Evolutionary conservation across 2,329 filamentous ascomycete species (phyloP).

Genomic region (Clarireedia homoeocarpa): DNA sequence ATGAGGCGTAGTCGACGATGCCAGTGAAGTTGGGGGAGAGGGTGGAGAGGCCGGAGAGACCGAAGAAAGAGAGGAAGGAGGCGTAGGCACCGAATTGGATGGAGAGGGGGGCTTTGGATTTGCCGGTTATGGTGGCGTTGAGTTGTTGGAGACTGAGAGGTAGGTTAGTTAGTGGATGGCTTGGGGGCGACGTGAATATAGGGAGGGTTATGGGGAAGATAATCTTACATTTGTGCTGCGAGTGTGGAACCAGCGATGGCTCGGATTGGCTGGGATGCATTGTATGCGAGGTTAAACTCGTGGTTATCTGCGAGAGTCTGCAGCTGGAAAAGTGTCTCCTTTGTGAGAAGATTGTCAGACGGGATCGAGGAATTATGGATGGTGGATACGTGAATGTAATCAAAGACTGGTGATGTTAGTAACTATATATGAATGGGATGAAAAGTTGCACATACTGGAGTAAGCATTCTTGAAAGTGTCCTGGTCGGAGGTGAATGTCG

Average conservation of each 20-base stretch:
- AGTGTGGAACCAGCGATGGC: slow-evolving; percentile 51
- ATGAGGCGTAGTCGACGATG: slow-evolving; percentile 75
- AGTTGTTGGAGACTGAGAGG: slow-evolving; percentile 37
- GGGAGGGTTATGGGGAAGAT: neutral
- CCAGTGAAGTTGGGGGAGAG: slow-evolving; percentile 60
- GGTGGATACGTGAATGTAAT: slow-evolving; percentile 50
- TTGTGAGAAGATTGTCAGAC: slow-evolving; percentile 50
- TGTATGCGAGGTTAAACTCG: slow-evolving; percentile 79
- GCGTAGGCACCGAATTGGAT: slow-evolving; percentile 55
- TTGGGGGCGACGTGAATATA: neutral
- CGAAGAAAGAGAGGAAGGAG: slow-evolving; percentile 57
- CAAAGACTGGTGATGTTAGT: slow-evolving; percentile 39
- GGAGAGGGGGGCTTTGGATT: slow-evolving; percentile 38
- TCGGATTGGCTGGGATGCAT: slow-evolving; percentile 58
- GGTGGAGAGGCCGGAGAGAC: slow-evolving; percentile 43
- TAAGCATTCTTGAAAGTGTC: slow-evolving; percentile 54
- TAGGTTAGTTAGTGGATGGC: neutral
- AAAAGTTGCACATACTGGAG: slow-evolving; percentile 39
- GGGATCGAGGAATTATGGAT: slow-evolving; percentile 56
- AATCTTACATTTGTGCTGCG: slow-evolving; percentile 40
- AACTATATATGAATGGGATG: neutral
- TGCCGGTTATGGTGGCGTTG: slow-evolving; percentile 40
- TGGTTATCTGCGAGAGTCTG: slow-evolving; percentile 68
- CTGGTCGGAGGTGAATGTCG: slow-evolving; percentile 38
- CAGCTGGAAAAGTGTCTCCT: slow-evolving; percentile 52